Percentiles rank a stretch among this genome's conserved stretches.
Conservation (phyloP, 306 rosid genomes). For the Cicer bijugum region DNA sequence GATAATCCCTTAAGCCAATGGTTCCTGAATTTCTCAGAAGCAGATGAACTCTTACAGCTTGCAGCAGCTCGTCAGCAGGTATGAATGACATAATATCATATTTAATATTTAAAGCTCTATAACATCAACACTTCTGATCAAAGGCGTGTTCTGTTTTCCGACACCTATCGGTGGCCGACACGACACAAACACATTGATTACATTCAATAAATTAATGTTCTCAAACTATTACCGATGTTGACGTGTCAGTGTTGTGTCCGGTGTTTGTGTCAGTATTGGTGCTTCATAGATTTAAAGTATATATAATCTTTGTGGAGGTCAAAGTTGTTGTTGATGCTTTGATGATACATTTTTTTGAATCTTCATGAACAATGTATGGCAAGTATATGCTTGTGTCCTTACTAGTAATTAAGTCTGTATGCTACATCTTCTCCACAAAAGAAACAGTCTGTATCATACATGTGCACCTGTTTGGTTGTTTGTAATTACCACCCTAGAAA, state of each 20-base stretch:
- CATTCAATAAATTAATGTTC: no score
- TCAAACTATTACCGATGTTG: no score
- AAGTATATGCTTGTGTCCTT: slow-evolving; percentile 25
- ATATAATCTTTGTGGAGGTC: slow-evolving; percentile 32
- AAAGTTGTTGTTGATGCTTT: slow-evolving; percentile 25
- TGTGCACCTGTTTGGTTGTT: slow-evolving; percentile 22
- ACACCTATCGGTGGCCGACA: no score
- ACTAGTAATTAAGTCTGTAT: slow-evolving; percentile 20
- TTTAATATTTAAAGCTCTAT: neutral
- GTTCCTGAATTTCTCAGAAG: slow-evolving; percentile 81
- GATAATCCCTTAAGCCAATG: slow-evolving; percentile 70
- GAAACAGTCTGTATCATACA: neutral
- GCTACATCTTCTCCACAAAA: neutral
- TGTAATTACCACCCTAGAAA: slow-evolving; percentile 31
- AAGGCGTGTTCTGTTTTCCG: no score
- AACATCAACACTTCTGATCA: no score
- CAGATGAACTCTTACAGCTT: slow-evolving; percentile 82
- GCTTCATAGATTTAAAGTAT: slow-evolving; percentile 12
- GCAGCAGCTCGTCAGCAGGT: slow-evolving; percentile 92
- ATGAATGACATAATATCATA: slow-evolving; percentile 32
- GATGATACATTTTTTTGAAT: slow-evolving; percentile 33
- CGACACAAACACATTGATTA: no score
- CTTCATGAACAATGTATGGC: slow-evolving; percentile 35
- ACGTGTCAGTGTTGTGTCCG: no score
- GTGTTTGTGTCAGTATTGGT: no score